phyloP scores from a whole-genome alignment of 2,329 filamentous ascomycete species.

The Epicoccum nigrum region DNA sequence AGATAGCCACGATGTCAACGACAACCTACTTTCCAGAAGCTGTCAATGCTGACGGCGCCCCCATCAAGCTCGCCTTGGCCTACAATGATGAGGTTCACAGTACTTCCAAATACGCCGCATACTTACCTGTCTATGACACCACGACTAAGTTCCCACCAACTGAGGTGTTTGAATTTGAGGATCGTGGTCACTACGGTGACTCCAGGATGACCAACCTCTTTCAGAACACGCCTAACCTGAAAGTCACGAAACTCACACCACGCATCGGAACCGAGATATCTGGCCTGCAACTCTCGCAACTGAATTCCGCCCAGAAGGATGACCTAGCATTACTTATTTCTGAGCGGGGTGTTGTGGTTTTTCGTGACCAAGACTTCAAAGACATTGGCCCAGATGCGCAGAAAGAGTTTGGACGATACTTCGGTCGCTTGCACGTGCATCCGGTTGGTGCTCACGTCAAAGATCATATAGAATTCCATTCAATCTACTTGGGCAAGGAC shows the following conservation, averaged over 20 bases:
- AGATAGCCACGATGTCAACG: constrained; percentile 20
- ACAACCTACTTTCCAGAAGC: constrained; percentile 24
- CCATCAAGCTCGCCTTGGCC: constrained; percentile 31
- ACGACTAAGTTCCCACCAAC: constrained; percentile 48
- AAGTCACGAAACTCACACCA: constrained; percentile 31
- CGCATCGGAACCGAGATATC: constrained; percentile 36
- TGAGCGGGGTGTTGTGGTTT: constrained; percentile 52
- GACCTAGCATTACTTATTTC: constrained; percentile 51
- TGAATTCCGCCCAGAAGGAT: constrained; percentile 53
- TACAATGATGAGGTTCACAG: constrained; percentile 31
- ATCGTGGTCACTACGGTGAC: constrained; percentile 52
- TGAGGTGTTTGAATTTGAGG: constrained; percentile 50
- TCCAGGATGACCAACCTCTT: constrained; percentile 53
- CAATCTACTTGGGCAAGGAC: constrained; percentile 33
- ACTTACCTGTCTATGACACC: constrained; percentile 47
- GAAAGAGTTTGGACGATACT: constrained; percentile 54
- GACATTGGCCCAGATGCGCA: constrained; percentile 52
- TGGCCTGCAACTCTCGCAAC: constrained; percentile 52
- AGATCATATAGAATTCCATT: constrained; percentile 35
- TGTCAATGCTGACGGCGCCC: constrained; percentile 25
- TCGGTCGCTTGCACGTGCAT: constrained; percentile 43
- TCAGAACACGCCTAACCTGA: constrained; percentile 32
- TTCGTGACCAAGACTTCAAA: constrained; percentile 57
- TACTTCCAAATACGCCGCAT: constrained; percentile 43
- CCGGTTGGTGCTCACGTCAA: constrained; percentile 35